Base-by-base conservation (phyloP, 768 basidiomycete species). In the Naganishia kalamii region DNA sequence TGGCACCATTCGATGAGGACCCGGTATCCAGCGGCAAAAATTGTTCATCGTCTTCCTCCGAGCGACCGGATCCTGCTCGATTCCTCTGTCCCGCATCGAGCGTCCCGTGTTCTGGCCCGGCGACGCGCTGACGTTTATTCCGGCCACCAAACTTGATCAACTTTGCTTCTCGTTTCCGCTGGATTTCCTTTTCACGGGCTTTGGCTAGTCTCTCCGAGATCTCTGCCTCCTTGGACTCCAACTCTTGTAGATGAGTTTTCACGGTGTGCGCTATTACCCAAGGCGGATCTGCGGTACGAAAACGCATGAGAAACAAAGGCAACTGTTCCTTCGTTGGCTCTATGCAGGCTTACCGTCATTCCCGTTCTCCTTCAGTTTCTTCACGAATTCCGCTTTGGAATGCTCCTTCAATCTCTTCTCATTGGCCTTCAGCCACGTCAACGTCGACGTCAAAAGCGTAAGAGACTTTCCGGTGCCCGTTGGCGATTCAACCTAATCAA, bases 1-100 rank as follows among this genome's bases (percentile, higher is more conserved):
- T 78, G 40, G 35, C 62, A 5, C 75, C 75, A 6, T 68, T 66
- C 13, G 41, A 15, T 47, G 46, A 57, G 51, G 75, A 43, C 63
- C 71, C 47, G 11, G 78, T 67, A 63, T 77, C 82, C 1, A 88
- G 85, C 0, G 91, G 92, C 13, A 93, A 82, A 74, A 88, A 94
- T 15, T 77, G 71, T 3, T 85, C 83, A n/a, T 91, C 89, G 15
- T 52, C 51, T n/a, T 57, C 54, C 15, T 23, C 23, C 10, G 37
- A 25, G 1, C 19, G 4, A 7, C 8, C 21, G n/a, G 54, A 27
- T n/a, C 11, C 27, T 41, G 23, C 6, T 40, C 17, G 37, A 21
- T 15, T 85, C 82, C 4, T 75, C 66, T 2, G 13, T 81, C 80
- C 5, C 81, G 81, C 15, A 70, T 71, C 12, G 10, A 15, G 65